phyloP scores from a whole-genome alignment of 2,329 filamentous ascomycete genomes.

The Ascomycota sp. region DNA sequence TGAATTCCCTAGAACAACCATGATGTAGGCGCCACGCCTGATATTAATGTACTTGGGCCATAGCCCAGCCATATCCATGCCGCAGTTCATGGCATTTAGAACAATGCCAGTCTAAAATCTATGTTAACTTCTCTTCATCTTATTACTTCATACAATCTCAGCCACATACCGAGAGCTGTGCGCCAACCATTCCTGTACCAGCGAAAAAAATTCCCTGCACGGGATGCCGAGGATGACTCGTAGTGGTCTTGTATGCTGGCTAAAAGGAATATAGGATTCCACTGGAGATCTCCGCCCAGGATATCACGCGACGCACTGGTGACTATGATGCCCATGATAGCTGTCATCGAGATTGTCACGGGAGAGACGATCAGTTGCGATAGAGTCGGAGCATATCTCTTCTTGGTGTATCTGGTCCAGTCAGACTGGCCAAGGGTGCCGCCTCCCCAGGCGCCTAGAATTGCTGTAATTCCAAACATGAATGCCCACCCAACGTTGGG shows the following conservation, averaged over 20 bases:
- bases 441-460: slow-evolving; percentile 8
- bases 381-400: slow-evolving; percentile 4
- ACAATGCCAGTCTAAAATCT: slow-evolving; percentile 8
- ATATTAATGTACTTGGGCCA: slow-evolving; percentile 35
- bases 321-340: slow-evolving; percentile 8
- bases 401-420: slow-evolving; percentile 9
- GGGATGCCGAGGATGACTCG: slow-evolving; percentile 5
- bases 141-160: too few relatives aligned
- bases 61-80: slow-evolving; percentile 33
- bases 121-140: not conserved
- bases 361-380: slow-evolving; percentile 8
- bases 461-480: slow-evolving; percentile 11
- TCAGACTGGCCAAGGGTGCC: slow-evolving; percentile 10
- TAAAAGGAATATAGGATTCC: slow-evolving; percentile 8
- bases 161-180: slow-evolving; percentile 8
- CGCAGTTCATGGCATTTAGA: slow-evolving; percentile 26
- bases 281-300: slow-evolving; percentile 7
- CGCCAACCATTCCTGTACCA: slow-evolving; percentile 6
- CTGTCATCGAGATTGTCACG: slow-evolving; percentile 8
- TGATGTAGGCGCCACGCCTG: slow-evolving; percentile 28
- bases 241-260: slow-evolving; percentile 9
- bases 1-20: slow-evolving; percentile 19
- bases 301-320: slow-evolving; percentile 7
- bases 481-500: slow-evolving; percentile 10
- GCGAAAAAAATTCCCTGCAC: slow-evolving; percentile 10